These are phyloP conservation scores for Rhizophora mangle DNA, from an alignment of 345 rosid genomes.

Conservation along the genomic window DNA sequence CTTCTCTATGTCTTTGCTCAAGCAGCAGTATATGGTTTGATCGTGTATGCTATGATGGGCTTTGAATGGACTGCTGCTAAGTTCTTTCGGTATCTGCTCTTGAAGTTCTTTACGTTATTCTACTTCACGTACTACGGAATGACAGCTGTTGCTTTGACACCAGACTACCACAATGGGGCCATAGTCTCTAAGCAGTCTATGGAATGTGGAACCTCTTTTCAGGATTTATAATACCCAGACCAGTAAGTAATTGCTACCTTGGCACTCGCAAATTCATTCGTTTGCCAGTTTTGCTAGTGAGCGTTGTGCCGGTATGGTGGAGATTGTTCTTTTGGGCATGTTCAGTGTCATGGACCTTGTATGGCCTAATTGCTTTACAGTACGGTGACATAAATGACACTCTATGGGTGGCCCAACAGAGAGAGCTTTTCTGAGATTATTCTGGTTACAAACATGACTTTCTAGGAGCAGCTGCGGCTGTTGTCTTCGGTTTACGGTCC, in stretches of 20 bases:
- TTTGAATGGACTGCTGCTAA: conserved; percentile 50
- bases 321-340: conserved; percentile 42
- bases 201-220: conserved; percentile 54
- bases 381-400: conserved; percentile 1
- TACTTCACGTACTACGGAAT: conserved; percentile 71
- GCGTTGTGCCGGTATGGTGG: conserved; percentile 35
- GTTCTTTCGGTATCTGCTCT: conserved; percentile 64
- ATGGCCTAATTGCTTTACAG: conserved; percentile 19
- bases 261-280: too few relatives aligned
- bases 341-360: conserved; percentile 35
- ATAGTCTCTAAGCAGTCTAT: conserved; percentile 48
- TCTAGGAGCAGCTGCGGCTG: too few relatives aligned
- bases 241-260: conserved; percentile 36
- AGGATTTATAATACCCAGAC: conserved; percentile 44
- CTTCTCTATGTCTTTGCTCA: conserved; percentile 53
- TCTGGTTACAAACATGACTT: too few relatives aligned
- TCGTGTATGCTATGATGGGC: conserved; percentile 67
- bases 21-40: conserved; percentile 38
- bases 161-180: conserved; percentile 55
- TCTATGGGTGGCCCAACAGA: neutral
- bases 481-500: too few relatives aligned
- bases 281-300: too few relatives aligned
- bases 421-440: too few relatives aligned
- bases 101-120: conserved; percentile 49
- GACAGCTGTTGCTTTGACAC: conserved; percentile 70